Evolutionary conservation across 805 yeast genomes (phyloP), one percentile per base, ranked within the genome.

Genomic region (Lipomyces japonicus): DNA sequence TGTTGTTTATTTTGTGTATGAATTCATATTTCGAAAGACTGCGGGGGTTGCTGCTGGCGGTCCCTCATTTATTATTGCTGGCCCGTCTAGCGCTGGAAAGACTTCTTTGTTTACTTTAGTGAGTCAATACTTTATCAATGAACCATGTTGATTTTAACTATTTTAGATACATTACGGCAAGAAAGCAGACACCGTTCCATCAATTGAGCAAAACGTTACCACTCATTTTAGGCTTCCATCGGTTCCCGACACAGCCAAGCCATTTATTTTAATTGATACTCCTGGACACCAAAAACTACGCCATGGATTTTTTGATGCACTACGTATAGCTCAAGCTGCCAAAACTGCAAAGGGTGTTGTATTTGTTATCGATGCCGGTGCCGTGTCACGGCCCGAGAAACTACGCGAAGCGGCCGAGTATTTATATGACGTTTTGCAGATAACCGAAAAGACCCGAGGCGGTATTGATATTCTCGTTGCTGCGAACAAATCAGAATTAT

Each of bases 241-340:
- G 4, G 68, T 68, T 1, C 63, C 67, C 3, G 64, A 53, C 6
- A 70, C 55, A 42, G 68, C 63, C 59, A 73, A 66, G 50, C 68
- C 61, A 48, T 75, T 71, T 62, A 78, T 75, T 53, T 65, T 90
- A 35, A 74, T 84, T 44, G 97, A 91, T 62, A 81, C 81, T 55
- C 98, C 98, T 1, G 96, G 97, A n/a, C 89, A 85, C 68, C 70
- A 77, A 48, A 88, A 87, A 67, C 78, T 90, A 58, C 78, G 77
- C 46, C 77, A 79, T 50, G 69, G 82, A 44, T 71, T 80, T 30
- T 57, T 72, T 51, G 75, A 46, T 76, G 77, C 49, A 70, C 75
- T 56, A 63, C 81, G 39, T 70, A 71, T 49, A 67, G 57, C 16
- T 69, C 76, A 39, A 49, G 67, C 19, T 50, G 56, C 58, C 9